Evolutionary conservation across 2,329 filamentous ascomycete species (phyloP), one percentile per base, ranked within the genome.

Genomic region (Hortaea sp.): DNA sequence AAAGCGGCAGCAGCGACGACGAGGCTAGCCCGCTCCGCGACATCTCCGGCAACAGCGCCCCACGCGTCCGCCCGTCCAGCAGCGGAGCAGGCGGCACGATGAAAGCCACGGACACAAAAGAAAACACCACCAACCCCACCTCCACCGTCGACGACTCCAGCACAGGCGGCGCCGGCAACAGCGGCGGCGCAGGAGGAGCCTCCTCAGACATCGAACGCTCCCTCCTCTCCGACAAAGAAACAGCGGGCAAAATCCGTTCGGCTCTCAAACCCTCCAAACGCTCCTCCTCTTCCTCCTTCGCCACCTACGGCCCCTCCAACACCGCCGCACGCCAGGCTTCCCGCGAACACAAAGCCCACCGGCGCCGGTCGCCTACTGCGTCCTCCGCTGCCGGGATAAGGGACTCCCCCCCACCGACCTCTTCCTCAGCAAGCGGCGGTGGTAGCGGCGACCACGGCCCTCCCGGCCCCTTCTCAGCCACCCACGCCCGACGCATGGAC

Each of bases 401-500:
- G 5, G 50, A 54, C 64, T 71, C 13, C 64, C 69, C 45, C 45
- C 76, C 78, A 10, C 76, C 77, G 1, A 74, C 69, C 44, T 76
- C 10, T 27, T 7, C 13, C 37, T 7, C 7, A 2, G 20, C 37
- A 10, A 3, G 7, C 37, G n/a, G 2, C 32, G n/a, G n/a, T 12
- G 32, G 9, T 12, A 35, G n/a, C 32, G 32, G 9, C 9, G 32
- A 12, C 32, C 9, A 9, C 9, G 32, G 32, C 32, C 20, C 28
- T 7, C 27, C 27, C 77, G 67, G 69, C 6, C 59, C 82, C 63
- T 84, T 84, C 63, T 82, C 78, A 0, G 78, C 80, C 27, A 74
- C 76, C 45, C 80, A 83, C 51, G 80, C 81, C 28, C 71, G 82
- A 39, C 72, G 82, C 10, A 83, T 85, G 78, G 76, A 80, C 35